phyloP scores from a whole-genome alignment of 1,284 basidiomycete genomes.

The Ceratobasidium sp. region DNA sequence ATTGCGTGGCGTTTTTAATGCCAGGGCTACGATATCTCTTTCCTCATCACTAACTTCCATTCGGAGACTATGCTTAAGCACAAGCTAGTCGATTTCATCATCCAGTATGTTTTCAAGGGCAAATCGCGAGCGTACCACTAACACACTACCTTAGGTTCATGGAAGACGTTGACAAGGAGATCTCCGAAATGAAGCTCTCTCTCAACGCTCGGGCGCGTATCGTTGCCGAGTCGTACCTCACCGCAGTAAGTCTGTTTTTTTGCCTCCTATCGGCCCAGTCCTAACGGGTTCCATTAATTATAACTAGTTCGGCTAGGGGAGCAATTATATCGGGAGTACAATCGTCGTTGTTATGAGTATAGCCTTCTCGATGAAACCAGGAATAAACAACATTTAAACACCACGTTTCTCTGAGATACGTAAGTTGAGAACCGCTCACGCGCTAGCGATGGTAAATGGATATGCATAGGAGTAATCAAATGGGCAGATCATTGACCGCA shows the following conservation, averaged over 20 bases:
- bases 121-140: not conserved
- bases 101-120: slow-evolving; percentile 71
- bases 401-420: not conserved
- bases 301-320: slow-evolving; percentile 40
- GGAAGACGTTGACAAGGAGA: slow-evolving; percentile 96
- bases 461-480: not conserved
- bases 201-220: slow-evolving; percentile 96
- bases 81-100: slow-evolving; percentile 99
- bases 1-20: slow-evolving; percentile 36
- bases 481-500: not conserved
- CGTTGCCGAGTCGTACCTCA: slow-evolving; percentile 91
- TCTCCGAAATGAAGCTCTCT: slow-evolving; percentile 90
- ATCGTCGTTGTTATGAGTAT: no score
- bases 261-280: not conserved
- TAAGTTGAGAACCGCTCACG: not conserved
- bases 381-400: slow-evolving; percentile 16
- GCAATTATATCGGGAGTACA: not conserved
- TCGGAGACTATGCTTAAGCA: slow-evolving; percentile 99
- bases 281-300: not conserved
- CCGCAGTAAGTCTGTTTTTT: slow-evolving; percentile 68
- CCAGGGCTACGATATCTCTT: slow-evolving; percentile 97
- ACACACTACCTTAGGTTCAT: slow-evolving; percentile 74
- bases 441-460: not conserved
- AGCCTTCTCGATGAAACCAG: not conserved
- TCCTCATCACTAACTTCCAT: slow-evolving; percentile 97